Conservation (phyloP, 495 filamentous ascomycete species). For the Daldinia concentrica region DNA sequence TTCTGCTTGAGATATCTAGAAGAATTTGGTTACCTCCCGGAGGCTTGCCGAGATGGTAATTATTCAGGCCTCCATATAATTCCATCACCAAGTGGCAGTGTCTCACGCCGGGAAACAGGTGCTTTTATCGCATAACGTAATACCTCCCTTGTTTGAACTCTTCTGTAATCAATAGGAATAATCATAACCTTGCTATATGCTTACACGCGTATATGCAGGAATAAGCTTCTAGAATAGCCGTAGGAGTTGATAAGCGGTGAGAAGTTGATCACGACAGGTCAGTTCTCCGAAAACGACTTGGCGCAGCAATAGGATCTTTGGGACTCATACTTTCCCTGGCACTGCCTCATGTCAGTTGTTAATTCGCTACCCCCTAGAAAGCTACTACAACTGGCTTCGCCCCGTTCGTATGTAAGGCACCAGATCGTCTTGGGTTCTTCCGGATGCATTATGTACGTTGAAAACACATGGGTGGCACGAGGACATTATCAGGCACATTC, state of each 20-base stretch:
- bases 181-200: neutral
- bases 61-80: neutral
- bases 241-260: neutral
- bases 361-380: neutral
- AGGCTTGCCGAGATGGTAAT: neutral
- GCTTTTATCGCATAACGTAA: neutral
- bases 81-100: neutral
- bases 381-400: neutral
- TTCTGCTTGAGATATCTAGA: no score
- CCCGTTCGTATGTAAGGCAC: neutral
- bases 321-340: neutral
- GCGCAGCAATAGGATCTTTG: neutral
- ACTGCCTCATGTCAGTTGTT: neutral
- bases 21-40: no score
- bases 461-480: neutral
- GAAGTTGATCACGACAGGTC: neutral
- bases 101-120: neutral
- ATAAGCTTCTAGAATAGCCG: neutral
- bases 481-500: neutral
- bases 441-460: neutral
- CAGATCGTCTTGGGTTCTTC: neutral
- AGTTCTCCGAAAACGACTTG: neutral
- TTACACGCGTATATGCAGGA: neutral
- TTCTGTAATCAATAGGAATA: neutral
- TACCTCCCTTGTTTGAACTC: neutral